A percentile compares a stretch with the other conserved stretches of the same genome.
These are phyloP conservation scores for Moesziomyces antarcticus DNA, from an alignment of 1,284 basidiomycete genomes.

Conservation along the genomic window DNA sequence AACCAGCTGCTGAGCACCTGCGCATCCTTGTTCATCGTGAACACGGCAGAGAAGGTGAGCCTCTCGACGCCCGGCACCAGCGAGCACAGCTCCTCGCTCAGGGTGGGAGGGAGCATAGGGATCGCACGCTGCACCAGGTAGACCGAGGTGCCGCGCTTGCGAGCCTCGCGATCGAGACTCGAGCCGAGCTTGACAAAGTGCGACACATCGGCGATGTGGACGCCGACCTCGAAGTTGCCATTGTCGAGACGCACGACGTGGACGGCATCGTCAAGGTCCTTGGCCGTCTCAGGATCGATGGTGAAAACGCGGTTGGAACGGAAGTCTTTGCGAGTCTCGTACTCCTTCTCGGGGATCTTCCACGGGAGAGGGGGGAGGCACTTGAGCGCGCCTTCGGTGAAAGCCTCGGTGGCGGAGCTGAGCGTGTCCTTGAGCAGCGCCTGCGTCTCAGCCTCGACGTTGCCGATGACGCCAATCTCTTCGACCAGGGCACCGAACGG, in stretches of 20 bases:
- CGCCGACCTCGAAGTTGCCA: constrained; percentile 87
- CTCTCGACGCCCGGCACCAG: constrained; percentile 87
- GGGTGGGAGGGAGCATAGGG: constrained; percentile 91
- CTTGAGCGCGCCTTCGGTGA: constrained; percentile 81
- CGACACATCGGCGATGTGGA: constrained; percentile 95
- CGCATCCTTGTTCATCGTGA: constrained; percentile 86
- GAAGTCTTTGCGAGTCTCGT: constrained; percentile 86
- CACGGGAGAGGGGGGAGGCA: constrained; percentile 94
- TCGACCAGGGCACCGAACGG: constrained; percentile 98
- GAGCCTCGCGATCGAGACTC: constrained; percentile 94
- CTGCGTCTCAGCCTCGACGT: constrained; percentile 96
- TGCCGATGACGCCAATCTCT: constrained; percentile 97
- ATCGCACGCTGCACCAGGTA: constrained; percentile 94
- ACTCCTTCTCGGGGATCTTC: constrained; percentile 91
- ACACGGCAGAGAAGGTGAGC: constrained; percentile 78
- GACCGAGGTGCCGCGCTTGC: constrained; percentile 95
- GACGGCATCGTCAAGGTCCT: constrained; percentile 93
- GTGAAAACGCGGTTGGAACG: constrained; percentile 87
- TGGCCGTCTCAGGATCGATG: constrained; percentile 88
- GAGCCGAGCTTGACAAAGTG: constrained; percentile 95
- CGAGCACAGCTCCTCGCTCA: constrained; percentile 93
- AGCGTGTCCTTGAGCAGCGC: constrained; percentile 98
- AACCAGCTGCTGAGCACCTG: constrained; percentile 89
- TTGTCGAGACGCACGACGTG: constrained; percentile 89
- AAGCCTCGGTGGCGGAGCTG: constrained; percentile 65